Evolutionary conservation across 805 yeast genomes (phyloP), one percentile per base, ranked within the genome.

Genomic region (Yamadazyma paraphyllophila): DNA sequence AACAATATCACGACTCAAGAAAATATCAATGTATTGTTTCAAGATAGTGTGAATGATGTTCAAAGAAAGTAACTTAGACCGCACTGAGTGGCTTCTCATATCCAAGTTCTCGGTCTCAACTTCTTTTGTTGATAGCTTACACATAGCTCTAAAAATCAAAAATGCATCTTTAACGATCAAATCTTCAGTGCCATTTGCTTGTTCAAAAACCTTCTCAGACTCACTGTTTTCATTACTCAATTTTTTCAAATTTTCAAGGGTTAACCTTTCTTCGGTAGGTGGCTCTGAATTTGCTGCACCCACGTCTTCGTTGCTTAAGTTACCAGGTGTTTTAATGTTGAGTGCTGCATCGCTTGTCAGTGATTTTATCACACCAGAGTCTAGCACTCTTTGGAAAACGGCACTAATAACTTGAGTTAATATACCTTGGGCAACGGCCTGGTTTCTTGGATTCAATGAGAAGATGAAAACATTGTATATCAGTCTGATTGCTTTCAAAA

Each of bases 371-470:
- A 71, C 81, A 64, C 56, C 52, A 1, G 62, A 53, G 37, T 69
- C 74, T 34, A 60, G 51, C 20, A 72, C 71, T 51, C 94, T 80
- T 50, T 87, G 96, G 67, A 89, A 94, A 9, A 91, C 84, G 7
- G 88, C 82, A 45, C 83, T 82, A 16, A 94, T 88, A 57, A 92
- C 85, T 67, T 94, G 99, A 2, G 95, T 88, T 53, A 94, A 74
- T 7, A 94, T 85, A 1, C 96, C 98, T 69, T 95, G 98, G 0
- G 99, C 98, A 48, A 91, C 83, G 1, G 90, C 87, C 66, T 94
- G 99, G 60, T 90, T 92, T 20, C 86, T 73, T 2, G 92, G 81
- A 14, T 85, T 82, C 48, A 86, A 73, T 0, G 97, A 89, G 45
- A 88, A 77, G 35, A 94, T 84, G 59, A 92, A 95, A 24, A 95